Evolutionary conservation across 169 alveolate genomes (phyloP).

Genomic region (Cryptosporidium parvum): DNA sequence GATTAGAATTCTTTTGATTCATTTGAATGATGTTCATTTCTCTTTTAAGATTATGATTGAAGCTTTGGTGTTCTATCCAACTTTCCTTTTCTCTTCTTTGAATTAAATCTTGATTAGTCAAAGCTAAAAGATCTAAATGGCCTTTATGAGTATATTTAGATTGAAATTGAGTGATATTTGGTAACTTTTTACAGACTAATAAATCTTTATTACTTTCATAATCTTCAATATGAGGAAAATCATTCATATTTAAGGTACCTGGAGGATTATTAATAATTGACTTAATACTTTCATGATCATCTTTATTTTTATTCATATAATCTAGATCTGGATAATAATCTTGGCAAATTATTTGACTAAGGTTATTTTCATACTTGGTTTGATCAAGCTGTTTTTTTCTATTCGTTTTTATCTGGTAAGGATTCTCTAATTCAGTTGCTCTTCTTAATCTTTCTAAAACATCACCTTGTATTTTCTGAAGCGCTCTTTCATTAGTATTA

Average conservation of each 20-base stretch:
- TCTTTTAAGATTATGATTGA: slow-evolving; percentile 33
- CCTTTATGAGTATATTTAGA: slow-evolving; percentile 29
- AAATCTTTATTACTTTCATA: neutral
- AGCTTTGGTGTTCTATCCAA: slow-evolving; percentile 63
- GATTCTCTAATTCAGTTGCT: slow-evolving; percentile 42
- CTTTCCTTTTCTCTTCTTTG: slow-evolving; percentile 1
- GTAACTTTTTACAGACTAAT: neutral
- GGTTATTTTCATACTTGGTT: neutral
- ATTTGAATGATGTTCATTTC: slow-evolving; percentile 19
- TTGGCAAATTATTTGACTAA: slow-evolving; percentile 8
- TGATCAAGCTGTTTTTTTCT: neutral
- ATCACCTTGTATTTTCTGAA: neutral
- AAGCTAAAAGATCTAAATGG: slow-evolving; percentile 7
- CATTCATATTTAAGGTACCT: slow-evolving; percentile 39
- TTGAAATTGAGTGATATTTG: slow-evolving; percentile 44
- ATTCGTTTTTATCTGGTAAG: neutral
- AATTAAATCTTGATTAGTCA: neutral
- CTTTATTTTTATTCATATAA: slow-evolving; percentile 27
- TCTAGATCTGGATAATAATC: slow-evolving; percentile 59
- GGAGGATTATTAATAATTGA: slow-evolving; percentile 28
- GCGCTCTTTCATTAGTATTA: neutral
- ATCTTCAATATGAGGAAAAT: neutral
- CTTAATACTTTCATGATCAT: neutral
- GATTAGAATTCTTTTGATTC: neutral
- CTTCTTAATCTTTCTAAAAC: slow-evolving; percentile 25